phyloP scores from a whole-genome alignment of 345 rosid genomes.

The Lepidium aucheri region DNA sequence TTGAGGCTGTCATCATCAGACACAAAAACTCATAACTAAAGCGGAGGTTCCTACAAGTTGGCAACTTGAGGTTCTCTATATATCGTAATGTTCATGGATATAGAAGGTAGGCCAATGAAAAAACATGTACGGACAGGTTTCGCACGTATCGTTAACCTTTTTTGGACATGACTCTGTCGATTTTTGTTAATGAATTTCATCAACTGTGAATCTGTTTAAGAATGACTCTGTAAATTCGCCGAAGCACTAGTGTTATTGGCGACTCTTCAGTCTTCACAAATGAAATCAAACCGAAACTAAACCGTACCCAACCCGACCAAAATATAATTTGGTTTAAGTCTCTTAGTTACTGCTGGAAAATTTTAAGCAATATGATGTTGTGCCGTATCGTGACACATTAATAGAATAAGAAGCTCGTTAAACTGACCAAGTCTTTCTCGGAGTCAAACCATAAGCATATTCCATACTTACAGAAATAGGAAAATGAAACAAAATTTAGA shows the following conservation, averaged over 20 bases:
- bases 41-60: constrained; percentile 1
- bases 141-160: not conserved
- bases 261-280: not conserved
- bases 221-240: not conserved
- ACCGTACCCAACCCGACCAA: not conserved
- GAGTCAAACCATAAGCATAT: constrained; percentile 24
- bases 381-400: constrained; percentile 15
- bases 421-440: constrained; percentile 22
- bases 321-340: not conserved
- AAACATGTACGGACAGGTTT: not conserved
- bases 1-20: constrained; percentile 54
- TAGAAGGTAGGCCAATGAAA: constrained; percentile 8
- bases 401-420: not conserved
- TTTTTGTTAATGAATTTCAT: no score
- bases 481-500: not conserved
- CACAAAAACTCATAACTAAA: constrained; percentile 5
- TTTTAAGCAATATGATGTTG: constrained; percentile 6
- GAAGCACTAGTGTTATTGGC: not conserved
- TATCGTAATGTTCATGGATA: not conserved
- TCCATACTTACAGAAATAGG: not conserved
- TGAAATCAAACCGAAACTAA: not conserved
- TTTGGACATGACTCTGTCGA: no score
- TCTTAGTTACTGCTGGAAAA: not conserved
- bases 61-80: constrained; percentile 1
- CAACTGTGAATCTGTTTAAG: no score